Base-by-base conservation (phyloP, 495 filamentous ascomycete species). In the Penicillium bialowiezense region DNA sequence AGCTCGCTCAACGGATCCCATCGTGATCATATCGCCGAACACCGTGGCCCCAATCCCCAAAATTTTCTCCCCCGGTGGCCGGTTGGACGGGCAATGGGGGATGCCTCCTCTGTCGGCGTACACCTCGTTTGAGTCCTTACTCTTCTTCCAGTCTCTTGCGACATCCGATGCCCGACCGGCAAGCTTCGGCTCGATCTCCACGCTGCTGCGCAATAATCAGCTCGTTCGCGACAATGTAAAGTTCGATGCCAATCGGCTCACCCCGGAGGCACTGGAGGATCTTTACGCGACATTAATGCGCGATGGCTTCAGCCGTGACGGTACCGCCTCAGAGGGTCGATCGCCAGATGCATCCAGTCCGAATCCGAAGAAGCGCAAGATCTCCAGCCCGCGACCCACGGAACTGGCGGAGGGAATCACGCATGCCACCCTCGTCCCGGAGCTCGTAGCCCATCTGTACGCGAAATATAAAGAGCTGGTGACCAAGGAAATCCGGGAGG, bases 61-160 rank as follows among this genome's bases (percentile, higher is more conserved):
- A 60, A 38, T 41, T 41, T 54, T 60, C 43, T 55, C 67, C 60
- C 60, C 70, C 61, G 67, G 69, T 67, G 65, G 70, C 69, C 71
- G 65, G 63, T 55, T 59, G 49, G 62, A 62, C 69, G 68, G 68
- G 64, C 66, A 72, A 71, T 73, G 71, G 69, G 73, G 68, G 58
- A 77, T 76, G 75, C 72, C 77, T 76, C 69, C 73, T 62, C 65
- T 82, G 64, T 77, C 78, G 54, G 69, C 79, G 54, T 91, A 91
- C 69, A 92, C 90, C 51, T 85, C 86, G 44, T 86, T 96, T 72
- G 92, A 97, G 77, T 84, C 81, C 28, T 78, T 97, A 15, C 79
- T 97, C 47, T 81, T 98, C 52, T 93, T 96, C 70, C 90, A 95
- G 68, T 85, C 86, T 8, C 81, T 98, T 38, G 79, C 80, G 39